Base-by-base conservation (phyloP, 176 grass and related monocot species). In the barley (Hordeum vulgare) region DNA sequence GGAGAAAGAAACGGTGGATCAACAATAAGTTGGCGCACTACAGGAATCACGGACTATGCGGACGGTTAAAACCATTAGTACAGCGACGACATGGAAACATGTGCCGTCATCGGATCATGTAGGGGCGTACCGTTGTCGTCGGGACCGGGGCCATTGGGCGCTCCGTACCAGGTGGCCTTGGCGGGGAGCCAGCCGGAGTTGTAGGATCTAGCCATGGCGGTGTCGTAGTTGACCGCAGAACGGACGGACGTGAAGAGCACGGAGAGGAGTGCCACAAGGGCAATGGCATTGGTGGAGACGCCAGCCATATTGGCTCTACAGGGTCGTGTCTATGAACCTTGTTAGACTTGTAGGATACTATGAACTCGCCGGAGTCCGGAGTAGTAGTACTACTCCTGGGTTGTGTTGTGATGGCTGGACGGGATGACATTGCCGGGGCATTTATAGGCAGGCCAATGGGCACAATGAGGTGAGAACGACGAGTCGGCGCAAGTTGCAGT, bases 91-190 rank as follows among this genome's bases (percentile, higher is more conserved):
- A 74, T 28, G 18, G 21, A 56, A 56, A 56, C 18, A 51, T 74
- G 26, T 2, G 44, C 71, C 44, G 44, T 8, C 26, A 59, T 59
- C 25, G 26, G n/a, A 9, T 1, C 4, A 1, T 74, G 54, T 53
- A 34, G 33, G 62, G 33, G 62, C 83, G 0, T 88, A 88, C 80
- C 86, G 21, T 81, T 42, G 79, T 89, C 90, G 33, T 87, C 28
- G 18, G 87, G 84, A 28, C 90, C 90, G 56, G 87, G 84, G 68
- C 90, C 90, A 41, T 10, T 86, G 27, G 90, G 87, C 28, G 63
- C 53, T 3, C 90, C 90, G 18, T 92, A 92, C 90, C 90, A 92
- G 53, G 90, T 92, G 35, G 90, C 90, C 45, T 74, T 78, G 28
- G 86, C 86, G 2, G 63, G 21, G 53, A 70, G 64, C 86, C 86